Base-by-base conservation (phyloP, 768 basidiomycete species). In the Fibroporia radiculosa region DNA sequence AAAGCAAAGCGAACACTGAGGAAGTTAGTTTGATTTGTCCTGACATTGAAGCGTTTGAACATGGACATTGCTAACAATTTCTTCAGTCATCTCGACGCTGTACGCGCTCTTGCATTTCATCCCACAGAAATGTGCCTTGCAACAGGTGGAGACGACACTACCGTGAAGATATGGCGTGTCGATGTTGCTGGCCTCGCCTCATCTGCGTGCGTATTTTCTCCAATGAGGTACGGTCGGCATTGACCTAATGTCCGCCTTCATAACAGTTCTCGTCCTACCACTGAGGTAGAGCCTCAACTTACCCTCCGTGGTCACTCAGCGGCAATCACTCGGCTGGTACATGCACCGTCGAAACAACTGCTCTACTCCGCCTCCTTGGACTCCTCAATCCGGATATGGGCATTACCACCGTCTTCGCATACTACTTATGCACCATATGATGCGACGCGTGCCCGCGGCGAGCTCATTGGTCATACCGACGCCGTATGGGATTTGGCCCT, bases 401-500 rank as follows among this genome's bases (percentile, higher is more conserved):
- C 78, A 7, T 67, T 93, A 26, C 93, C 95, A 6, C 53, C 75
- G 6, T 65, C 75, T 3, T 72, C 79, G 27, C 86, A 91, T 63
- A 87, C 90, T 42, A 90, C 93, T 13, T 99, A 97, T 63, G 86
- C 88, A 1, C 83, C 92, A 0, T 92, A 88, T 61, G 93, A 98
- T 55, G 75, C 86, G 39, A 80, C 80, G 0, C 74, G 83, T 3
- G 73, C 80, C 23, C 75, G 85, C 28, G 84, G 84, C 26, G 82
- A 85, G 52, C 74, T 98, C 23, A 80, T 93, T 24, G 92, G 93
- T 3, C 91, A 96, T 61, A 90, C 91, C 4, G 93, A 99, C 60
- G 91, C 91, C 4, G 86, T 97, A 20, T 99, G 96, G 96, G 96
- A 93, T 59, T 69, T 98, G 40, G 84, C 87, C 8, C 76, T 95